Percentiles rank a stretch among this genome's conserved stretches.
These are phyloP conservation scores for Pleurotus cornucopiae DNA, from an alignment of 768 basidiomycete species.

Conservation along the genomic window DNA sequence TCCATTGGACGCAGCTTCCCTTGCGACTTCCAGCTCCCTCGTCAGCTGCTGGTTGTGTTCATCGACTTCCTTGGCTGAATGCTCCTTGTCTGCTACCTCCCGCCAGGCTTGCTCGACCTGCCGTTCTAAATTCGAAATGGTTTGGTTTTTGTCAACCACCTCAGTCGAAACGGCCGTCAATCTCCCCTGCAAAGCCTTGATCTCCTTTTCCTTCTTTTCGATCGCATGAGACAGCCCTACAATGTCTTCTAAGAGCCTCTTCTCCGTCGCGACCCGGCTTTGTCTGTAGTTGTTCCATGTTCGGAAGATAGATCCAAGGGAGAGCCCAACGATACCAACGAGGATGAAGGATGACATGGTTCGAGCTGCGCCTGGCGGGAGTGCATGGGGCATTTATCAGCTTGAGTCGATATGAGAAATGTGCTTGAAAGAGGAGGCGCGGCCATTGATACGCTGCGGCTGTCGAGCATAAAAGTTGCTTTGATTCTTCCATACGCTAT, in stretches of 20 bases:
- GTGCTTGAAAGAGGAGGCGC: background rate
- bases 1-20: background rate
- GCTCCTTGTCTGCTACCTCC: constrained; percentile 1
- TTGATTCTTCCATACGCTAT: constrained; percentile 6
- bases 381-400: constrained; percentile 8
- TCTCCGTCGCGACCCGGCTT: background rate
- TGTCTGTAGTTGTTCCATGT: background rate
- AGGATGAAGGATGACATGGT: constrained; percentile 8
- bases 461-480: constrained; percentile 1
- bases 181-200: background rate
- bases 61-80: background rate
- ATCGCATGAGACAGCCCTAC: constrained; percentile 2
- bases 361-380: constrained; percentile 5
- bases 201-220: constrained; percentile 7
- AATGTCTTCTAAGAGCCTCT: constrained; percentile 5
- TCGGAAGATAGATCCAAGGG: constrained; percentile 1
- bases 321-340: constrained; percentile 1
- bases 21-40: background rate
- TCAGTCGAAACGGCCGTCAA: background rate
- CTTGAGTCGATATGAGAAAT: constrained; percentile 1
- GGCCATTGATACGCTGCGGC: background rate
- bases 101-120: constrained; percentile 1
- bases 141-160: constrained; percentile 1
- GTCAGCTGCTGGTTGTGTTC: background rate
- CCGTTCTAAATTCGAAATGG: background rate